These are phyloP conservation scores for Eutrema salsugineum DNA, from an alignment of 441 rosid genomes.

Conservation along the genomic window DNA sequence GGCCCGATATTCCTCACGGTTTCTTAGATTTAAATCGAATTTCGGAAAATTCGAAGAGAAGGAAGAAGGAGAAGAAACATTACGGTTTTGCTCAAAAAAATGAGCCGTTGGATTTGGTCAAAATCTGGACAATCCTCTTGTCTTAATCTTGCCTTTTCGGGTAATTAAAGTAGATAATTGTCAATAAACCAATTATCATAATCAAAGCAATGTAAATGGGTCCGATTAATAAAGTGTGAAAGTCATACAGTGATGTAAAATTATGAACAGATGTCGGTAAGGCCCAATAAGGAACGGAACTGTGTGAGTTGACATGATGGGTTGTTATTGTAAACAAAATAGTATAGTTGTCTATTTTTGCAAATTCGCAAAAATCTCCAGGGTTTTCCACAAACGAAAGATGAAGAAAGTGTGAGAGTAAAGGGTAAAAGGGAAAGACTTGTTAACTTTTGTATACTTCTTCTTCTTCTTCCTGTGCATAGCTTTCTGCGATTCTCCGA, in stretches of 20 bases:
- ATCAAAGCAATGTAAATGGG: too few species aligned
- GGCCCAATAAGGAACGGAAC: not conserved
- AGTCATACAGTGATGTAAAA: too few species aligned
- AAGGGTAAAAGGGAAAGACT: not conserved
- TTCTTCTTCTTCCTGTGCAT: not conserved
- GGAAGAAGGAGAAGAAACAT: conserved; percentile 1
- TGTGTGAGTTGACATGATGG: not conserved
- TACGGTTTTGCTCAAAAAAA: not conserved
- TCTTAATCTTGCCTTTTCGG: not conserved
- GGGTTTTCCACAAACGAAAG: not conserved
- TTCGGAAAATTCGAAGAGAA: not conserved
- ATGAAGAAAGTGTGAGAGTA: not conserved
- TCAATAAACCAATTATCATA: not conserved
- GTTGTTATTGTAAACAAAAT: not conserved
- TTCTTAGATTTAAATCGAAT: not conserved
- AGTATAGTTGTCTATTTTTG: not conserved
- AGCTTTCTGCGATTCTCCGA: conserved; percentile 7
- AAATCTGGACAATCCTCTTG: not conserved
- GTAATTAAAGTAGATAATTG: not conserved
- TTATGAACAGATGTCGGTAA: not conserved
- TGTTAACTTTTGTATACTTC: not conserved
- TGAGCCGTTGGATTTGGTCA: conserved; percentile 13
- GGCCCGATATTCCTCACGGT: not conserved
- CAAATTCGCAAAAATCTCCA: not conserved
- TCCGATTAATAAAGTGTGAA: too few species aligned